Evolutionary conservation across 176 grass and related monocot species (phyloP).

Genomic region (Musa acuminata): DNA sequence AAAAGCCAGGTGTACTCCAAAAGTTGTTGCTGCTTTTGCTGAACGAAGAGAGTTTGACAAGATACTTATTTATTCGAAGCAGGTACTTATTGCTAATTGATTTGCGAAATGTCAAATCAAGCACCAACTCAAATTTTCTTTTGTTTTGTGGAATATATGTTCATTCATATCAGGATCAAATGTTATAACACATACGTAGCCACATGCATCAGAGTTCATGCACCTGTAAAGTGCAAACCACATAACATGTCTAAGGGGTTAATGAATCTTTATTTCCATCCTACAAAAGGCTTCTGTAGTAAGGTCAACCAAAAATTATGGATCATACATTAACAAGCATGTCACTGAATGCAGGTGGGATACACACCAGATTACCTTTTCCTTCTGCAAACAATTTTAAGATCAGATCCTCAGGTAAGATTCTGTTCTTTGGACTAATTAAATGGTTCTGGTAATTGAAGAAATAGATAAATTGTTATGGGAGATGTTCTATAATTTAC

Average conservation of each 20-base stretch:
- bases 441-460: background rate
- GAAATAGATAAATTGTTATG: background rate
- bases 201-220: no score
- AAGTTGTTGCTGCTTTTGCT: conserved; percentile 99
- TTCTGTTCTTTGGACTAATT: background rate
- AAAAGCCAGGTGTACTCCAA: conserved; percentile 94
- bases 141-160: no score
- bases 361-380: conserved; percentile 93
- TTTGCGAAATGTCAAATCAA: no score
- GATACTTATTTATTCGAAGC: conserved; percentile 29
- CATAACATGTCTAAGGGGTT: no score
- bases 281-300: no score
- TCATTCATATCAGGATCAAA: no score
- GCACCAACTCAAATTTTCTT: no score
- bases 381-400: conserved; percentile 87
- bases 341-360: conserved; percentile 44
- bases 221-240: no score
- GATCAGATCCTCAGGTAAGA: conserved; percentile 89
- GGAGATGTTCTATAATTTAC: background rate
- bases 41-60: conserved; percentile 80
- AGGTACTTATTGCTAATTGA: conserved; percentile 4
- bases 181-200: no score
- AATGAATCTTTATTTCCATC: no score
- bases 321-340: no score
- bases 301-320: no score